Evolutionary conservation across 2,329 filamentous ascomycete genomes (phyloP).

Genomic region (Claviceps africana): DNA sequence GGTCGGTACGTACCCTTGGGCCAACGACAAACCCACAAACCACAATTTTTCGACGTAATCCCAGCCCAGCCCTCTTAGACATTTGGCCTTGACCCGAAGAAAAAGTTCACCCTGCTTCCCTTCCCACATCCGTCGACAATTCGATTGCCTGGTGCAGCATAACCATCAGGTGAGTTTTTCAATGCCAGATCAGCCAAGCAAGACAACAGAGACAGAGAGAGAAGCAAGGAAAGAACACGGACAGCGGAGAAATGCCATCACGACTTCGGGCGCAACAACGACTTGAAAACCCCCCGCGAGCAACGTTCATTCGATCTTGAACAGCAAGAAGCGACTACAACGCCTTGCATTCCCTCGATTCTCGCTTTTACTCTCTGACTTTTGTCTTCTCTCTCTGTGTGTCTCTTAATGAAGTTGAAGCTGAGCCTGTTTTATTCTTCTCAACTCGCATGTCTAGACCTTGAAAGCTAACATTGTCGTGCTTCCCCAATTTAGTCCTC

Average conservation of each 20-base stretch:
- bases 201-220: not conserved
- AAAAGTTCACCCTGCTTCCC: conserved; percentile 20
- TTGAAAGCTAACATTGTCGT: conserved; percentile 10
- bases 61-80: conserved; percentile 20
- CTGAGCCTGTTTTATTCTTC: not conserved
- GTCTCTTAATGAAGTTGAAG: not conserved
- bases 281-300: not conserved
- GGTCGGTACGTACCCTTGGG: conserved; percentile 18
- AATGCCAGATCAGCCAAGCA: not conserved
- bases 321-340: not conserved
- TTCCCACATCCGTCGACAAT: conserved; percentile 24
- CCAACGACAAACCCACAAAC: conserved; percentile 26
- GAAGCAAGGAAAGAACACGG: not conserved
- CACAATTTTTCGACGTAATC: conserved; percentile 24
- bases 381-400: not conserved
- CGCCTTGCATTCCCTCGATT: not conserved
- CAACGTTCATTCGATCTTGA: not conserved
- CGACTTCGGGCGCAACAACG: not conserved
- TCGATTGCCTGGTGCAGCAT: conserved; percentile 34
- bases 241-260: not conserved
- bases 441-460: not conserved
- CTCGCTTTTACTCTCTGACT: not conserved
- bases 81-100: conserved; percentile 8
- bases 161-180: conserved; percentile 34
- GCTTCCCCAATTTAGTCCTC: conserved; percentile 38